Conservation (phyloP, 345 rosid species). For the Geranium rotundifolium region DNA sequence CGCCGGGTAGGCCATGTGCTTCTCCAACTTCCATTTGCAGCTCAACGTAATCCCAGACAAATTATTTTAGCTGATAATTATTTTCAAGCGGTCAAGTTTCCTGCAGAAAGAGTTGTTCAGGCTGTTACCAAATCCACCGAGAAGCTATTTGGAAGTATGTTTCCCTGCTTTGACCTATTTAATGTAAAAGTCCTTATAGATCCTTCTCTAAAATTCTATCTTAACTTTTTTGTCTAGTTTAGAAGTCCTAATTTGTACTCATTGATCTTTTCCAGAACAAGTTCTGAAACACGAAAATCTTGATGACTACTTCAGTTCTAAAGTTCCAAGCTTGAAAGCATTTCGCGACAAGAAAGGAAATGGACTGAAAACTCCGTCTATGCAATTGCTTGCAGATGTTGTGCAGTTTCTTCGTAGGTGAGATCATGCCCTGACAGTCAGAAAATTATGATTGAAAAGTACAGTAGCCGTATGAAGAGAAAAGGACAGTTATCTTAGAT, state of each 20-base stretch:
- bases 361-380: conserved; percentile 36
- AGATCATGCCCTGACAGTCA: conserved; percentile 7
- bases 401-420: conserved; percentile 69
- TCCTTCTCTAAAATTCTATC: conserved; percentile 1
- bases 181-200: neutral
- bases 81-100: conserved; percentile 66
- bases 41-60: conserved; percentile 74
- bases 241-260: conserved; percentile 4
- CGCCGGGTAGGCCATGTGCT: conserved; percentile 79
- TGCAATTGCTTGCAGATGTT: conserved; percentile 47
- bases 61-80: conserved; percentile 84
- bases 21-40: conserved; percentile 77
- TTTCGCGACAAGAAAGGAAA: conserved; percentile 34
- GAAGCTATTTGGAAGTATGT: conserved; percentile 90
- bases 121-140: conserved; percentile 71
- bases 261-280: conserved; percentile 43
- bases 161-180: conserved; percentile 8
- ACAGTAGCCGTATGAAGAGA: neutral
- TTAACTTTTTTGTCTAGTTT: neutral
- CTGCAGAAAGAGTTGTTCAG: conserved; percentile 50
- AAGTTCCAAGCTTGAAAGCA: conserved; percentile 82
- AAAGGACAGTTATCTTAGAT: too few relatives aligned
- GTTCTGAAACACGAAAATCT: conserved; percentile 68
- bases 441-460: neutral
- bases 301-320: conserved; percentile 39